Conservation (phyloP, 441 rosid genomes). For the Eruca vesicaria region DNA sequence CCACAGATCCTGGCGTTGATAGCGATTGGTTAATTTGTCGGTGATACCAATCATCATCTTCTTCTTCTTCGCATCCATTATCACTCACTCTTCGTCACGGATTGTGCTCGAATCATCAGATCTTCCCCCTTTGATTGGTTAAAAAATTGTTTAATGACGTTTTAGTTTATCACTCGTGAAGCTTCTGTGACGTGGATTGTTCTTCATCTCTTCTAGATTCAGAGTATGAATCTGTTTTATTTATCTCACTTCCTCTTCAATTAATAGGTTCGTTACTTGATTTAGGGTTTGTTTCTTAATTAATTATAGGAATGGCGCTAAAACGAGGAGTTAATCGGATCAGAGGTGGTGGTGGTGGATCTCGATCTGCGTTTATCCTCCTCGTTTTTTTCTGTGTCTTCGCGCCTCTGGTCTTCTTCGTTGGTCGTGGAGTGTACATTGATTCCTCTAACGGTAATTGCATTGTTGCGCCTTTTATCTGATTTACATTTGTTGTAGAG, state of each 20-base stretch:
- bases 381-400: slow-evolving; percentile 58
- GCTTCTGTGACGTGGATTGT: slow-evolving; percentile 15
- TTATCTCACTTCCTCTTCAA: not conserved
- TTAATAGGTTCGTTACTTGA: slow-evolving; percentile 15
- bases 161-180: slow-evolving; percentile 1
- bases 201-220: slow-evolving; percentile 19
- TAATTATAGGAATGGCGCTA: slow-evolving; percentile 60
- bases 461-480: not conserved
- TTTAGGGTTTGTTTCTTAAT: slow-evolving; percentile 30
- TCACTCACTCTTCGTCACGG: not conserved
- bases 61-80: not conserved
- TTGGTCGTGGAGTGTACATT: slow-evolving; percentile 57
- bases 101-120: slow-evolving; percentile 13
- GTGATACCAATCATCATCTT: slow-evolving; percentile 18
- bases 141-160: slow-evolving; percentile 7
- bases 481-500: not conserved
- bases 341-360: slow-evolving; percentile 36
- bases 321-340: slow-evolving; percentile 56
- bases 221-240: slow-evolving; percentile 17
- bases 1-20: slow-evolving; percentile 27
- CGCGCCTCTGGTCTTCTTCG: slow-evolving; percentile 66
- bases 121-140: slow-evolving; percentile 11
- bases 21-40: slow-evolving; percentile 31
- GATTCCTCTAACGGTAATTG: slow-evolving; percentile 49
- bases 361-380: slow-evolving; percentile 48